Base-by-base conservation (phyloP, 805 yeast species). In the Saccharomycopsis amapae region DNA sequence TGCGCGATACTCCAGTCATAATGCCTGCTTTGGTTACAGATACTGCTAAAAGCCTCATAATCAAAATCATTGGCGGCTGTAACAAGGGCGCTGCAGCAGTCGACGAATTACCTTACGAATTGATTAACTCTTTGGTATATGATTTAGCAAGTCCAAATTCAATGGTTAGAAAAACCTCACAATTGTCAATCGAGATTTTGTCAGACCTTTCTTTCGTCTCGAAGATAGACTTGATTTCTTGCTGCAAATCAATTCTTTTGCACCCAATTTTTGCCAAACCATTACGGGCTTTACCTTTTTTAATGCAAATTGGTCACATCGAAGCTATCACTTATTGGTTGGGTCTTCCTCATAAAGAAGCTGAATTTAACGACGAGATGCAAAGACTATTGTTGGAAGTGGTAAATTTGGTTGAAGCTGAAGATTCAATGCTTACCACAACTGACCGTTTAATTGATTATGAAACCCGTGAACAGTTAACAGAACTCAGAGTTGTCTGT, bases 231-330 rank as follows among this genome's bases (percentile, higher is more conserved):
- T 75, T 94, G 55, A 79, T 94, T 62, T 76, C 79, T 3, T 89
- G 90, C 17, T 89, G 94, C 44, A 86, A 88, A 56, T 81, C 78
- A 40, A 77, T 89, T 22, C 67, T 94, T 24, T 65, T 93, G 39
- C 85, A 94, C 0, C 97, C 99, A 5, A 93, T 93, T 19, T 94
- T 93, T 68, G 96, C 96, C 3, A 93, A 93, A 59, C 99, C 99
- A 0, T 65, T 93, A 48, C 73, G 99, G 52, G 99, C 99, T 0
- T 70, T 93, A 51, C 98, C 99, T 0, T 93, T 94, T 66, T 93
- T 96, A 3, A 93, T 90, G 96, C 98, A 94, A 65, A 93, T 93
- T 46, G 98, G 98, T 31, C 89, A 93, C 61, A 89, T 93, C 51
- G 97, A 93, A 62, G 97, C 97, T 1, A 85, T 93, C n/a, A 81